Base-by-base conservation (phyloP, 768 basidiomycete species). In the Tricholoma hemisulphureum region DNA sequence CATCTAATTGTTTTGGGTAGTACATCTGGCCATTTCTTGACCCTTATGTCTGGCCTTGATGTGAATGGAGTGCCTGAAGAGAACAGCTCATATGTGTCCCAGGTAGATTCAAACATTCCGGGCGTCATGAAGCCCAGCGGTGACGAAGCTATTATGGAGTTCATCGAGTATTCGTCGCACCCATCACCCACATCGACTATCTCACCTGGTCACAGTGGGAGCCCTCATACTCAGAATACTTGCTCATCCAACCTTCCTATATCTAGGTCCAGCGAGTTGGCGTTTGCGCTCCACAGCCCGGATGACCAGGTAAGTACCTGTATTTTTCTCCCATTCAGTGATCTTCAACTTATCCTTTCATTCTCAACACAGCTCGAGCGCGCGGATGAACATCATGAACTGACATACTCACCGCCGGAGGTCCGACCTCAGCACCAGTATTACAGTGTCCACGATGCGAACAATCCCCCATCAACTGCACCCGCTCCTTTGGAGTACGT, bases 181-280 rank as follows among this genome's bases (percentile, higher is more conserved):
- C 64, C 78, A 32, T 80, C 80, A 0, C 79, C 80, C 14, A 64
- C 76, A 1, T 79, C 79, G 20, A 80, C 79, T 4, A 68, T 78
- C 21, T 78, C 79, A 1, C 75, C 80, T 52, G 63, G 61, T 24
- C 54, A 55, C 6, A 69, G 69, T 21, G 70, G 68, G 11, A 74
- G 71, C 59, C 71, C 77, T 29, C 62, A 63, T 24, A 50, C 53
- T 41, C 65, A 67, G n/a, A 62, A 61, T 21, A 55, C 57, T 16
- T 56, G 62, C n/a, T 54, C 61, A 18, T 37, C 65, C 2, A 23
- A 63, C 16, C 57, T 73, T 16, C 66, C 65, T 13, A 71, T 75
- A 49, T 74, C 73, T 24, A 63, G 66, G 39, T 69, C 73, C 24
- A 76, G 74, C 62, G 74, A 74, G 55, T 64, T 76, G 46, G 65